Conservation (phyloP, 352 stramenopile species). For the Phytophthora ramorum region DNA sequence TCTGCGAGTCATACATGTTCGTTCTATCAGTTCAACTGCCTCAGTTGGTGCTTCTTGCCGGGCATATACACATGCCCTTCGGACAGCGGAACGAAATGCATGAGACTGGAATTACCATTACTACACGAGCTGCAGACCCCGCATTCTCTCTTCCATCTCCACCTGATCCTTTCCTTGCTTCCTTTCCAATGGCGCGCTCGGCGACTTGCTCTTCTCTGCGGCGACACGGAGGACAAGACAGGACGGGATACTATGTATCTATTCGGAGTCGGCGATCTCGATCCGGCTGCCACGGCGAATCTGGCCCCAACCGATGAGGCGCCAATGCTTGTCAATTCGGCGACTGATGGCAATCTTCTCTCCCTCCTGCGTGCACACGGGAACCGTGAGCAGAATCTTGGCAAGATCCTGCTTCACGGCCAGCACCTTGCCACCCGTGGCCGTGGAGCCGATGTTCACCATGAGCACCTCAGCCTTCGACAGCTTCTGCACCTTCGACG, state of each 20-base stretch:
- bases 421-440: conserved; percentile 96
- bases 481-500: conserved; percentile 99
- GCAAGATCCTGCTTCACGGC: conserved; percentile 98
- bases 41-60: background rate
- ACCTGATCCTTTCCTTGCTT: conserved; percentile 42
- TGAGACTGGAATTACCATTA: conserved; percentile 49
- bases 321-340: conserved; percentile 99
- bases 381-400: conserved; percentile 99
- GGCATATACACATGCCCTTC: no score
- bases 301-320: conserved; percentile 99
- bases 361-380: conserved; percentile 99
- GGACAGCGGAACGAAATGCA: conserved; percentile 19
- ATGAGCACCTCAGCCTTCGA: conserved; percentile 99
- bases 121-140: conserved; percentile 38
- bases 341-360: conserved; percentile 99
- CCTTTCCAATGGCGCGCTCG: conserved; percentile 19
- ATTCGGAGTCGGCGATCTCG: conserved; percentile 89
- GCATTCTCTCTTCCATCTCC: conserved; percentile 40
- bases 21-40: conserved; percentile 10
- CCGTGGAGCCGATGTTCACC: conserved; percentile 99
- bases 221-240: conserved; percentile 20
- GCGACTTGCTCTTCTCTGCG: conserved; percentile 31
- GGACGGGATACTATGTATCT: conserved; percentile 57
- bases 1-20: conserved; percentile 30
- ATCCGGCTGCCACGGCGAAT: conserved; percentile 98